Base-by-base conservation (phyloP, 1,139 yeast genomes). In the Chernovozyma aurita region DNA sequence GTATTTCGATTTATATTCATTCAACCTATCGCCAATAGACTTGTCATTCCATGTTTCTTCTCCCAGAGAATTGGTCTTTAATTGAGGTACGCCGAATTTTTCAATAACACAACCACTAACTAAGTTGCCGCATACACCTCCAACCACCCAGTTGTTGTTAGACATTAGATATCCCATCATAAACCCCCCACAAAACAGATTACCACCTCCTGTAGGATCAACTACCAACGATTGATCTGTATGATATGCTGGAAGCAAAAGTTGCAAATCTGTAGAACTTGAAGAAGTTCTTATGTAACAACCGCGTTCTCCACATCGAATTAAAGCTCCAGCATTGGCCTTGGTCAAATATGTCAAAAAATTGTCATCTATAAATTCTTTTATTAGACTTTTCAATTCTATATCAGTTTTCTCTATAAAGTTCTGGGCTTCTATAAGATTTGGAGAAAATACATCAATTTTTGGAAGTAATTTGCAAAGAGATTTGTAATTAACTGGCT, bases 121-220 rank as follows among this genome's bases (percentile, higher is more conserved):
- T 3, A 88, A 63, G 41, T 78, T 84, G 0, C 90, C 97, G 49
- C 77, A 76, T 0, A 83, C 61, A 2, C 82, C 80, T 1, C 81
- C 87, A 2, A 64, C 51, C 0, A 58, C 50, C 64, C 84, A 64
- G 52, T 83, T 75, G 0, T 71, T 65, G 1, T 49, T 42, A 24
- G 74, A 63, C 30, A 80, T 51, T 1, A 63, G 59, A 43, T 72
- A 76, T 0, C 81, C 94, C 4, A 81, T 65, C 11, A 82, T 72
- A 49, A 85, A 78, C 0, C 83, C 95, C 1, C 97, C 97, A 40
- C 92, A 76, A 55, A 83, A 88, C 0, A 94, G 70, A 53, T 90
- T 90, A 0, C 97, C 97, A 3, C 95, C 96, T 0, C 97, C 97
- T 0, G 97, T 90, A 0, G 95, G 95, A 55, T 90, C 97, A 2